These are phyloP conservation scores for Pleurozium schreberi DNA, from an alignment of 225 moss, liverwort and hornwort species.

Conservation along the genomic window DNA sequence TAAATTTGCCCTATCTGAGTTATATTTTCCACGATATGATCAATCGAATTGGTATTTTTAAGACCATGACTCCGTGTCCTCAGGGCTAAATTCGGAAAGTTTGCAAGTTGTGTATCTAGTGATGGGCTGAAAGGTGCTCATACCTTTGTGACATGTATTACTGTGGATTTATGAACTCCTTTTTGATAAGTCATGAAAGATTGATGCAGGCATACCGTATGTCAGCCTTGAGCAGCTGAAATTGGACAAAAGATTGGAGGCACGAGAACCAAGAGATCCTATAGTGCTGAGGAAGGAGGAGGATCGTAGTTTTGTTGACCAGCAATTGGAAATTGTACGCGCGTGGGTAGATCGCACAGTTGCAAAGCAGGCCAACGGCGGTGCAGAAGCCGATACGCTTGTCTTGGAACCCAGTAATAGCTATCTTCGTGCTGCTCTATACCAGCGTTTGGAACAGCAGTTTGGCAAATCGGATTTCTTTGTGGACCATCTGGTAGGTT, in stretches of 20 bases:
- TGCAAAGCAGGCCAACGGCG: conserved; percentile 10
- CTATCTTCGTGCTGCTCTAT: conserved; percentile 48
- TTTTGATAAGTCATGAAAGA: not conserved
- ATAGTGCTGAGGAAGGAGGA: conserved; percentile 39
- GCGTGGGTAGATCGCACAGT: conserved; percentile 24
- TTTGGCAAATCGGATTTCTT: conserved; percentile 48
- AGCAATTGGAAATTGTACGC: conserved; percentile 50
- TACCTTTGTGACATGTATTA: not conserved
- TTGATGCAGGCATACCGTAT: conserved; percentile 44
- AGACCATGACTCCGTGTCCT: not conserved
- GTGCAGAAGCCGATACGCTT: conserved; percentile 15
- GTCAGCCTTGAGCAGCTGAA: conserved; percentile 46
- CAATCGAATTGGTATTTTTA: not conserved
- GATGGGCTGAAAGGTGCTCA: not conserved
- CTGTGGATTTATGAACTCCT: not conserved
- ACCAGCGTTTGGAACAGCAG: conserved; percentile 49
- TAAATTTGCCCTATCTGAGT: not conserved
- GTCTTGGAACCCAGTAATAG: conserved; percentile 46
- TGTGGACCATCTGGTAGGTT: conserved; percentile 33
- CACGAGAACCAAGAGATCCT: conserved; percentile 24
- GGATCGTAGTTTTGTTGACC: conserved; percentile 35
- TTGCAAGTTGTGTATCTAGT: not conserved
- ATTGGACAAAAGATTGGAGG: conserved; percentile 24
- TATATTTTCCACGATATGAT: not conserved
- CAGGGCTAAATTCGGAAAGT: not conserved